Conservation (phyloP, 2,329 filamentous ascomycete genomes). For the Trichoderma sp. region DNA sequence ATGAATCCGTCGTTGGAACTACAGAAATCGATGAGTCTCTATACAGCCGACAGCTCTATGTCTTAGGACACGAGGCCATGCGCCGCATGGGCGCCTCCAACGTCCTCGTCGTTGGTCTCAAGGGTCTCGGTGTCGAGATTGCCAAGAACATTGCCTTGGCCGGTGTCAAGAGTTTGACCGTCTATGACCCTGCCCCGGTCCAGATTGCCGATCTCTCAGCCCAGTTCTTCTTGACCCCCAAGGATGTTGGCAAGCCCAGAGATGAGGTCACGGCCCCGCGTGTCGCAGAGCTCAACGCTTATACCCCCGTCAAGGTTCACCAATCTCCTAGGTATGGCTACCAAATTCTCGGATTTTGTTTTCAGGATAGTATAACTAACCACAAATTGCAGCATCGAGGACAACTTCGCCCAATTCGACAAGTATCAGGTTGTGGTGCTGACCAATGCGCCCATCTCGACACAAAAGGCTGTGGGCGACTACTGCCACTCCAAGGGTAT, state of each 20-base stretch:
- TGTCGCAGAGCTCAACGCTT: slow-evolving; percentile 92
- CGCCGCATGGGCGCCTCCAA: slow-evolving; percentile 98
- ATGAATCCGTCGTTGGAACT: slow-evolving; percentile 54
- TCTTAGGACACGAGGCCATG: slow-evolving; percentile 79
- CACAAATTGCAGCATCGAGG: slow-evolving; percentile 55
- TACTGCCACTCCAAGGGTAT: slow-evolving; percentile 95
- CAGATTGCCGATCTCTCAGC: slow-evolving; percentile 87
- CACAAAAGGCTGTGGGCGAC: slow-evolving; percentile 81
- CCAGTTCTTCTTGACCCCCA: slow-evolving; percentile 89
- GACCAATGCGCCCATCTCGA: slow-evolving; percentile 75
- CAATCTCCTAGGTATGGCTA: slow-evolving; percentile 49
- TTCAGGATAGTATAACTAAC: background rate
- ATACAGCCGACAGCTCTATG: slow-evolving; percentile 72
- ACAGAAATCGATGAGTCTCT: slow-evolving; percentile 69
- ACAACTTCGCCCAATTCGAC: slow-evolving; percentile 78
- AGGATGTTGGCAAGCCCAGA: slow-evolving; percentile 89
- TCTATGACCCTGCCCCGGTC: slow-evolving; percentile 84
- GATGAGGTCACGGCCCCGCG: slow-evolving; percentile 83
- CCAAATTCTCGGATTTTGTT: slow-evolving; percentile 15
- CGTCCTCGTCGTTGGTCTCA: slow-evolving; percentile 85
- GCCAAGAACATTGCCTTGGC: slow-evolving; percentile 98
- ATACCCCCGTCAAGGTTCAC: slow-evolving; percentile 85
- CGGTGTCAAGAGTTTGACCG: slow-evolving; percentile 93
- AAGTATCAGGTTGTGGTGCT: slow-evolving; percentile 91
- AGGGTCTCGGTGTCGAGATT: slow-evolving; percentile 94